phyloP scores from a whole-genome alignment of 345 rosid species.

The Streptanthus diversifolius region DNA sequence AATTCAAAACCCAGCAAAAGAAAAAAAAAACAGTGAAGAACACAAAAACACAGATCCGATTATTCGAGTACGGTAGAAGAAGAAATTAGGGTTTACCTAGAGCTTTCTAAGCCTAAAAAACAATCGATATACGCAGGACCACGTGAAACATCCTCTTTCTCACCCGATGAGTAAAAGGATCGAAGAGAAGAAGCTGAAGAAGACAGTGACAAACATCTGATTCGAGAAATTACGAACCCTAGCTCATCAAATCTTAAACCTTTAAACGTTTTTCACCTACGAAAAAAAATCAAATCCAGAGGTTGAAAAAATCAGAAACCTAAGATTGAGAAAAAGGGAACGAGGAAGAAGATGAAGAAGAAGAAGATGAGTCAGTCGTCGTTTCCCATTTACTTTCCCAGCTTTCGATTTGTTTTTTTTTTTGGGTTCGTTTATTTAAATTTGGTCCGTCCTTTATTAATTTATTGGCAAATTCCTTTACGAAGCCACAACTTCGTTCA shows the following conservation, averaged over 20 bases:
- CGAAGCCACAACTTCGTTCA: not conserved
- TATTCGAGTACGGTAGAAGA: conserved; percentile 8
- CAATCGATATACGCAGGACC: conserved; percentile 6
- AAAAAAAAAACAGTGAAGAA: no score
- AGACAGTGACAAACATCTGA: conserved; percentile 2
- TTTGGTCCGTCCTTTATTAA: conserved; percentile 11
- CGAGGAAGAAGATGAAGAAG: not conserved
- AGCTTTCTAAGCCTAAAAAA: conserved; percentile 11
- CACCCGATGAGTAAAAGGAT: not conserved
- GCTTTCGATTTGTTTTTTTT: not conserved
- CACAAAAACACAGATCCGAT: conserved; percentile 24
- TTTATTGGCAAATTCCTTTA: conserved; percentile 2
- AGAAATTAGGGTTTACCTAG: conserved; percentile 28
- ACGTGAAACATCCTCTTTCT: conserved; percentile 5
- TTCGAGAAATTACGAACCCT: conserved; percentile 3
- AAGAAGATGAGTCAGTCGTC: conserved; percentile 32
- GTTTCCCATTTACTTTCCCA: conserved; percentile 37
- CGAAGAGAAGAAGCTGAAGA: not conserved
- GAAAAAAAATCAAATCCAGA: not conserved
- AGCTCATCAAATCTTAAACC: not conserved
- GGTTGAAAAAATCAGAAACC: not conserved
- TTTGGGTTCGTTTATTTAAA: not conserved
- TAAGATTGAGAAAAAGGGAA: not conserved
- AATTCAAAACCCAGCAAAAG: not conserved
- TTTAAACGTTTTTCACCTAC: not conserved